phyloP scores from a whole-genome alignment of 495 filamentous ascomycete genomes.

The Penicillium lagena region DNA sequence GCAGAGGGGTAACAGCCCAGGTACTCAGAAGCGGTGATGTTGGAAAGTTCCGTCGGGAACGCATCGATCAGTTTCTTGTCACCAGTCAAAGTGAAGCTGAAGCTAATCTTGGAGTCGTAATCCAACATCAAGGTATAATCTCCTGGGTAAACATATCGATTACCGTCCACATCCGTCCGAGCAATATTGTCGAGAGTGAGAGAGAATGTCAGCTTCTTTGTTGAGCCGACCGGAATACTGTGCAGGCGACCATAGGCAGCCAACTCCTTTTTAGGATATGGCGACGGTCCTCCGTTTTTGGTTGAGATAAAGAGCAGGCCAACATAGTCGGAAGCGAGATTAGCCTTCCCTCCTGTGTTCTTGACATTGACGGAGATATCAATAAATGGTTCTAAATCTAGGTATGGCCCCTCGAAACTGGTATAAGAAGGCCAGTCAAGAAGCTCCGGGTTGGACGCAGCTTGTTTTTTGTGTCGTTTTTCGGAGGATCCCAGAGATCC shows the following conservation, averaged over 20 bases:
- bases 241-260: constrained; percentile 45
- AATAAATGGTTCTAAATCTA: too few relatives aligned
- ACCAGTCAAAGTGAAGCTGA: constrained; percentile 8
- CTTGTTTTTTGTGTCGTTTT: too few relatives aligned
- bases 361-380: too few relatives aligned
- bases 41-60: too few relatives aligned
- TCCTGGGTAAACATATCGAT: constrained; percentile 54
- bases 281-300: constrained; percentile 41
- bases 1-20: too few relatives aligned
- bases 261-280: constrained; percentile 51
- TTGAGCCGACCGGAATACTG: constrained; percentile 27
- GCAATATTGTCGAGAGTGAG: constrained; percentile 49
- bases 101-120: not conserved
- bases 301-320: constrained; percentile 44
- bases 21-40: too few relatives aligned
- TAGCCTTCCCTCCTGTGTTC: too few relatives aligned
- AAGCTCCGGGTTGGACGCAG: too few relatives aligned
- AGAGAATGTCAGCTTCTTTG: constrained; percentile 24
- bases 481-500: too few relatives aligned
- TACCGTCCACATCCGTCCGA: constrained; percentile 46
- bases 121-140: constrained; percentile 49
- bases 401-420: too few relatives aligned
- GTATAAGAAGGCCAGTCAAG: too few relatives aligned
- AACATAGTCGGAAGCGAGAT: constrained; percentile 44
- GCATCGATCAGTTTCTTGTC: constrained; percentile 1